A percentile compares a stretch with the other conserved stretches of the same genome.
Conservation (phyloP, 345 rosid species). For the Cardamine resedifolia region DNA sequence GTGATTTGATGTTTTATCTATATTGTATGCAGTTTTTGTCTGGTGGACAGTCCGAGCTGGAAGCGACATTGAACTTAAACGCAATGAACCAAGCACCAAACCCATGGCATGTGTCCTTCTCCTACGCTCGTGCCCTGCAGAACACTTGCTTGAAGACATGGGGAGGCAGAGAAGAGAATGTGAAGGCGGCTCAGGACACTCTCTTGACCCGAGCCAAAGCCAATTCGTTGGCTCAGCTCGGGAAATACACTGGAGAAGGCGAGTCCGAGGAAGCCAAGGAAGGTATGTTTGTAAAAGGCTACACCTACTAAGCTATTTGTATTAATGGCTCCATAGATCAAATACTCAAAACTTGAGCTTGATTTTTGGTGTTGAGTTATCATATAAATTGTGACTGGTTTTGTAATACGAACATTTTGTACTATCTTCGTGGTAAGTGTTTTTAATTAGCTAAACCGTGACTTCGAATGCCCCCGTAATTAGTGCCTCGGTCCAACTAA, state of each 20-base stretch:
- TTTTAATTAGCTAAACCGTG: too few relatives aligned
- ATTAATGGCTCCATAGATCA: conserved; percentile 16
- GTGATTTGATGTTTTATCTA: not conserved
- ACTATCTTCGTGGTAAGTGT: not conserved
- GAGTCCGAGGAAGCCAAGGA: conserved; percentile 93
- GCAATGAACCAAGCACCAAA: conserved; percentile 87
- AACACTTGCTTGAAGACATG: conserved; percentile 92
- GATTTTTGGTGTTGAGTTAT: conserved; percentile 47
- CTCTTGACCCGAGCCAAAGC: conserved; percentile 77
- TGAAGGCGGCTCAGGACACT: conserved; percentile 71
- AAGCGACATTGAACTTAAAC: conserved; percentile 89
- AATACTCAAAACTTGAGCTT: conserved; percentile 53
- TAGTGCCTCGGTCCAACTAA: too few relatives aligned
- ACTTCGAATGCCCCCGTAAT: too few relatives aligned
- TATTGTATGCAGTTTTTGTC: conserved; percentile 71
- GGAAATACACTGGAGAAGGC: conserved; percentile 83
- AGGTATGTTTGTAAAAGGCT: conserved; percentile 87
- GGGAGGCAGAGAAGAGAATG: conserved; percentile 85
- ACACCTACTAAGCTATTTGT: conserved; percentile 48
- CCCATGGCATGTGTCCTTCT: conserved; percentile 98
- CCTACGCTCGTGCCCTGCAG: conserved; percentile 90
- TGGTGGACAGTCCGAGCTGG: conserved; percentile 96
- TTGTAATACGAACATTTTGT: conserved; percentile 56
- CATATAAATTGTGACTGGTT: conserved; percentile 45
- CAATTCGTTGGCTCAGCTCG: conserved; percentile 89